These are phyloP conservation scores for Ceratobasidium sp. DNA, from an alignment of 1,284 basidiomycete genomes.

Conservation along the genomic window DNA sequence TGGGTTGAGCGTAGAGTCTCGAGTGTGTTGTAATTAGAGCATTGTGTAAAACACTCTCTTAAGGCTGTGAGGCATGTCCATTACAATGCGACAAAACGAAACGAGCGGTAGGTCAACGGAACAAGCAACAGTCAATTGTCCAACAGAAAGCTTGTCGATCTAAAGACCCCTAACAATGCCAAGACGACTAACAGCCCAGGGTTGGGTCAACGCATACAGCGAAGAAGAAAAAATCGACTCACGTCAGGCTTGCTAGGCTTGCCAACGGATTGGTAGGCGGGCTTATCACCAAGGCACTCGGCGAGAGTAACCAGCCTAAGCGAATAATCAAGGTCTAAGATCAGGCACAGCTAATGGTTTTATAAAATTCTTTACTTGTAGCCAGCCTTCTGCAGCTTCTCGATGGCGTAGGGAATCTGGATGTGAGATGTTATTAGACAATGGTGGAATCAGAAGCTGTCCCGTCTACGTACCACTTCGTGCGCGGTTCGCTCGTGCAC, in stretches of 20 bases:
- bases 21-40: no score
- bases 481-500: neutral
- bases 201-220: neutral
- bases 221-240: neutral
- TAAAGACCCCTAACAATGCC: neutral
- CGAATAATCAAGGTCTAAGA: neutral
- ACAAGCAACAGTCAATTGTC: neutral
- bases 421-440: conserved; percentile 19
- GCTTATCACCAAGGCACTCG: conserved; percentile 35
- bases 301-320: conserved; percentile 32
- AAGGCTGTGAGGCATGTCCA: no score
- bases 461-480: neutral
- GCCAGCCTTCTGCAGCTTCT: conserved; percentile 35
- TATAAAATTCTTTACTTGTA: conserved; percentile 22
- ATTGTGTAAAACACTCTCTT: no score
- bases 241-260: conserved; percentile 24
- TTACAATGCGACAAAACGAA: no score
- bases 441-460: conserved; percentile 32
- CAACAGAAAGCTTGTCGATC: neutral
- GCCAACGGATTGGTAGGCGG: conserved; percentile 31
- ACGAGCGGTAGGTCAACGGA: neutral
- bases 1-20: no score
- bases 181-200: neutral
- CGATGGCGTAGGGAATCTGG: conserved; percentile 45
- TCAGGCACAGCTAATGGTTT: neutral